phyloP scores from a whole-genome alignment of 805 yeast genomes.

The Saccharomycopsis javanensis region DNA sequence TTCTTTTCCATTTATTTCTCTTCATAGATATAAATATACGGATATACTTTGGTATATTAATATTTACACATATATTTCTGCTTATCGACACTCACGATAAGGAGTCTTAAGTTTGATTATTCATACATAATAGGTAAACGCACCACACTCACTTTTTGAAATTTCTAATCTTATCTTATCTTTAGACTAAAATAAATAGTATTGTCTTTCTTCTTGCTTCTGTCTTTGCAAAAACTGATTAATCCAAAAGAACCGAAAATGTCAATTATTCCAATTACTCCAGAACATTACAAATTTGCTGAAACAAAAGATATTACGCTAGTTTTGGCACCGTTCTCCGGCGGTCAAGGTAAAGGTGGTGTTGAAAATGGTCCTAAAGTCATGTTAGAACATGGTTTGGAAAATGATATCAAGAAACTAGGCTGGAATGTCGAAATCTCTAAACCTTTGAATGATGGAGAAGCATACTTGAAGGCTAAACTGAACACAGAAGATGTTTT shows the following conservation, averaged over 20 bases:
- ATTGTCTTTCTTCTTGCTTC: not conserved
- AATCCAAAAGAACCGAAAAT: not conserved
- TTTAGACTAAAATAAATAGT: too few relatives aligned
- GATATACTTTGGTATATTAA: too few relatives aligned
- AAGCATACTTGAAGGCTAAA: slow-evolving; percentile 36
- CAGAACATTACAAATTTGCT: slow-evolving; percentile 40
- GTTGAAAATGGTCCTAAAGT: slow-evolving; percentile 91
- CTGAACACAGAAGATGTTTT: slow-evolving; percentile 32
- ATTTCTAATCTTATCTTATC: not conserved
- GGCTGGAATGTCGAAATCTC: slow-evolving; percentile 59
- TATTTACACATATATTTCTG: too few relatives aligned
- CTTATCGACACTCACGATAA: too few relatives aligned
- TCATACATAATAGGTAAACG: not conserved
- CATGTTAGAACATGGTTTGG: slow-evolving; percentile 63
- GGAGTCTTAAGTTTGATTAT: too few relatives aligned
- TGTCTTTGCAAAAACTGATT: not conserved
- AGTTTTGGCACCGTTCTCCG: slow-evolving; percentile 85
- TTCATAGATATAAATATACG: too few relatives aligned
- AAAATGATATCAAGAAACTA: slow-evolving; percentile 47
- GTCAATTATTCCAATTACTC: slow-evolving; percentile 9
- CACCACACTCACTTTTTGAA: not conserved
- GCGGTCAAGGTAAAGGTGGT: slow-evolving; percentile 92
- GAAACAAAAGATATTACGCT: slow-evolving; percentile 51
- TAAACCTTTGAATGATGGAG: slow-evolving; percentile 40
- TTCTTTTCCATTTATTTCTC: not conserved